Base-by-base conservation (phyloP, 768 basidiomycete genomes). In the Boletus rex-veris region DNA sequence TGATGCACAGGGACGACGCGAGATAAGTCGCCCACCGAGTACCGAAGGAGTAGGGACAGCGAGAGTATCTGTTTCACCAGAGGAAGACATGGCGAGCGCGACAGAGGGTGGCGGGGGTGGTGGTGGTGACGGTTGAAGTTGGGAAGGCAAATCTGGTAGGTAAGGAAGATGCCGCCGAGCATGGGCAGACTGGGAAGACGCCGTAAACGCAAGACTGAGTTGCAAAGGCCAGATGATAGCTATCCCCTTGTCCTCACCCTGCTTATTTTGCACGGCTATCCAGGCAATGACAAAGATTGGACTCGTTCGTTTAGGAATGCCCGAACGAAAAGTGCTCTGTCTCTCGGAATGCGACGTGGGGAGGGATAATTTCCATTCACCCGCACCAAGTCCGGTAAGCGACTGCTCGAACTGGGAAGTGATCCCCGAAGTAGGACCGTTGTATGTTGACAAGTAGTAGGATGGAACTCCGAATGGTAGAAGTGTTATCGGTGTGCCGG, bases 161-260 rank as follows among this genome's bases (percentile, higher is more conserved):
- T 79, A 75, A 18, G 78, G 66, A 36, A 88, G 74, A 16, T 75
- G 73, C 10, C 71, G 67, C 8, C 77, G 74, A 45, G 71, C 67
- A 58, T 75, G 75, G 10, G 57, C 46, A 50, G 69, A 67, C 21
- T 68, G 65, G 51, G 75, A 64, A 43, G 71, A 61, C 15, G 74
- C 68, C 56, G 60, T 74, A 67, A 67, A 77, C n/a, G 68, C 73
- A 71, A 67, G 75, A 58, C 84, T 87, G 5, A 92, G 78, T 2
- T 74, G 69, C 3, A 78, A 69, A 2, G 90, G 90, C 75, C 89
- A 92, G 57, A 91, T 82, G 45, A 87, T 73, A n/a, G 79, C 74
- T 30, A 88, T 72, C 1, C 89, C 89, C 60, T 90, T 90, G 58
- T 89, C 87, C 65, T 91, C 89, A 31, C 86, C 88, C 58, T 86